These are phyloP conservation scores for Pseudozyma tsukubaensis DNA, from an alignment of 1,284 basidiomycete species.

Conservation along the genomic window DNA sequence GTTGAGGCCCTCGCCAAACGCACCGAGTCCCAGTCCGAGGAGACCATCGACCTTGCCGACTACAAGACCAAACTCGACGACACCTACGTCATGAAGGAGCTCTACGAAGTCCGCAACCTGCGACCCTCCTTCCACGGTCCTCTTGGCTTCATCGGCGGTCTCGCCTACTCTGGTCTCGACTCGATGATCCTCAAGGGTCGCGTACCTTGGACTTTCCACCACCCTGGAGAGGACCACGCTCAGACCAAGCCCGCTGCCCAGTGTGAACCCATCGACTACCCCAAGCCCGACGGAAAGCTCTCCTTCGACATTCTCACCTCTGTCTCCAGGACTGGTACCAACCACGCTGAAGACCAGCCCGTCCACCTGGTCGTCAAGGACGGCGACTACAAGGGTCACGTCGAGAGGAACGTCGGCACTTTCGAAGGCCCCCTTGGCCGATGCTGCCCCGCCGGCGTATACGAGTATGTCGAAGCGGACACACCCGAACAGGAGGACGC, in stretches of 20 bases:
- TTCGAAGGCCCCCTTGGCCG: conserved; percentile 88
- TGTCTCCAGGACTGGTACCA: conserved; percentile 90
- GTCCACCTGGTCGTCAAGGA: conserved; percentile 78
- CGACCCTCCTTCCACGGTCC: conserved; percentile 89
- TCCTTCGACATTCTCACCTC: conserved; percentile 95
- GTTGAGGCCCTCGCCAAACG: conserved; percentile 75
- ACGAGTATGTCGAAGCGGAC: conserved; percentile 86
- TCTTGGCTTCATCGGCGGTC: conserved; percentile 87
- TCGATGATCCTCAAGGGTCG: conserved; percentile 85
- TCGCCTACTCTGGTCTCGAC: conserved; percentile 90
- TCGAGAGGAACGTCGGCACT: conserved; percentile 75
- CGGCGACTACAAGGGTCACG: conserved; percentile 75
- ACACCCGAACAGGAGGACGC: conserved; percentile 73
- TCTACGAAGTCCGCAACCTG: conserved; percentile 91
- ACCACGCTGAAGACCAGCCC: conserved; percentile 95
- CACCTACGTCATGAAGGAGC: conserved; percentile 89
- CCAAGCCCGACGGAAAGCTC: conserved; percentile 86
- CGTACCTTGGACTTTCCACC: conserved; percentile 91
- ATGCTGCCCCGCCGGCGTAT: conserved; percentile 95
- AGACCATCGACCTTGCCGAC: conserved; percentile 77
- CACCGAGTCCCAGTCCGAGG: conserved; percentile 60
- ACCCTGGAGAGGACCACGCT: conserved; percentile 77
- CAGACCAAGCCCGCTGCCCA: conserved; percentile 69
- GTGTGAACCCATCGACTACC: conserved; percentile 88
- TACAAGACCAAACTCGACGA: conserved; percentile 81